phyloP scores from a whole-genome alignment of 2,329 filamentous ascomycete species.

The Oidium heveae region DNA sequence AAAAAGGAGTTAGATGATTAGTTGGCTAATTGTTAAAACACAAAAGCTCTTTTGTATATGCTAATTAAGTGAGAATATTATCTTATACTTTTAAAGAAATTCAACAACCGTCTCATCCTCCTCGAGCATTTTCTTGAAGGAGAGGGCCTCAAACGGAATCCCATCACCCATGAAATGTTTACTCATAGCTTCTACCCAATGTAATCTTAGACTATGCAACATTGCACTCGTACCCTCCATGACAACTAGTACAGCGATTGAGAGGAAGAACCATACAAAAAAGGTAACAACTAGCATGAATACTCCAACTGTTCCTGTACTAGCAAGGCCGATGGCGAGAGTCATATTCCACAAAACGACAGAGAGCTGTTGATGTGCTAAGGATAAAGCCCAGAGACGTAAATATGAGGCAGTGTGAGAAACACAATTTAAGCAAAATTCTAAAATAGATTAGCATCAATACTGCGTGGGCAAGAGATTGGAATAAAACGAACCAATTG shows the following conservation, averaged over 20 bases:
- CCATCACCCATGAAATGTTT: slow-evolving; percentile 90
- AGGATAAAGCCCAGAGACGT: slow-evolving; percentile 88
- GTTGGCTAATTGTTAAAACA: no score
- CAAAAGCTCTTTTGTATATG: no score
- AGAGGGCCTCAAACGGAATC: slow-evolving; percentile 69
- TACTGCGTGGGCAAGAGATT: not conserved
- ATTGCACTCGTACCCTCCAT: slow-evolving; percentile 96
- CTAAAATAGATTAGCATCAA: slow-evolving; percentile 21
- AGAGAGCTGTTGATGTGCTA: slow-evolving; percentile 93
- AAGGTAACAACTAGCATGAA: slow-evolving; percentile 65
- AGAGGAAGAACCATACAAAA: slow-evolving; percentile 73
- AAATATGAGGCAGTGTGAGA: slow-evolving; percentile 97
- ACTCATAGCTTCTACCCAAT: slow-evolving; percentile 95
- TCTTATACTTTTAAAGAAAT: slow-evolving; percentile 12
- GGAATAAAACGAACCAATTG: slow-evolving; percentile 50
- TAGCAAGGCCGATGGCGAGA: slow-evolving; percentile 47
- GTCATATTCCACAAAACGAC: slow-evolving; percentile 96
- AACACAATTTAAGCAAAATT: slow-evolving; percentile 98
- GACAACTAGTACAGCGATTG: slow-evolving; percentile 55
- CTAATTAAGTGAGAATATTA: no score
- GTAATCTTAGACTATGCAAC: slow-evolving; percentile 73
- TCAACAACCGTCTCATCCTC: slow-evolving; percentile 44
- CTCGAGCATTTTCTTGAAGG: slow-evolving; percentile 61
- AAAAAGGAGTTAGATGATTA: no score
- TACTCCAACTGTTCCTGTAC: slow-evolving; percentile 40